Evolutionary conservation across 129 eudicot genomes (phyloP).

Genomic region (Rutidosis leptorrhynchoides): DNA sequence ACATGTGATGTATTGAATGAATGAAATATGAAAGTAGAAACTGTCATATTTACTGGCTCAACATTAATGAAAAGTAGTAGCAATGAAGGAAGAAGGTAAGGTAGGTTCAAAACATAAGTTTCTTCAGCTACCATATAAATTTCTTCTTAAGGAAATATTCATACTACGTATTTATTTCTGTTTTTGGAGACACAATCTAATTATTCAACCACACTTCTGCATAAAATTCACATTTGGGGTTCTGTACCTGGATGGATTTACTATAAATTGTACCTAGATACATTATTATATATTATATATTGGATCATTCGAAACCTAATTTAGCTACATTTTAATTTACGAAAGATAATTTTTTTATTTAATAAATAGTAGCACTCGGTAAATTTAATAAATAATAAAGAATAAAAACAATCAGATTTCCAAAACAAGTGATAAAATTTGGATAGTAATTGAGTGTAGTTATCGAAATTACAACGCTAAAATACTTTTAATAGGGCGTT

Average conservation of each 20-base stretch:
- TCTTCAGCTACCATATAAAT: slow-evolving; percentile 8
- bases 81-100: slow-evolving; percentile 12
- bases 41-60: slow-evolving; percentile 4
- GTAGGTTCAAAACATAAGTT: slow-evolving; percentile 19
- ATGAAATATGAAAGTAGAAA: slow-evolving; percentile 8
- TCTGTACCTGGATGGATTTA: background rate
- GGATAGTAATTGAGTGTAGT: too few relatives aligned
- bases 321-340: too few relatives aligned
- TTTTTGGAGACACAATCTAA: slow-evolving; percentile 15
- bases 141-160: slow-evolving; percentile 16
- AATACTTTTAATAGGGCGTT: too few relatives aligned
- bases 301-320: background rate
- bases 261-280: background rate
- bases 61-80: slow-evolving; percentile 12
- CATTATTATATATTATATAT: too few relatives aligned
- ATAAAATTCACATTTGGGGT: background rate
- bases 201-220: background rate
- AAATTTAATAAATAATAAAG: too few relatives aligned
- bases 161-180: too few relatives aligned
- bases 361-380: too few relatives aligned
- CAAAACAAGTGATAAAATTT: too few relatives aligned
- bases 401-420: too few relatives aligned
- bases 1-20: background rate
- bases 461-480: too few relatives aligned
- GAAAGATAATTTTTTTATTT: too few relatives aligned